A percentile compares a stretch with the other conserved stretches of the same genome.
phyloP scores from a whole-genome alignment of 164 flowering plant genomes.

The Brasenia schreberi region DNA sequence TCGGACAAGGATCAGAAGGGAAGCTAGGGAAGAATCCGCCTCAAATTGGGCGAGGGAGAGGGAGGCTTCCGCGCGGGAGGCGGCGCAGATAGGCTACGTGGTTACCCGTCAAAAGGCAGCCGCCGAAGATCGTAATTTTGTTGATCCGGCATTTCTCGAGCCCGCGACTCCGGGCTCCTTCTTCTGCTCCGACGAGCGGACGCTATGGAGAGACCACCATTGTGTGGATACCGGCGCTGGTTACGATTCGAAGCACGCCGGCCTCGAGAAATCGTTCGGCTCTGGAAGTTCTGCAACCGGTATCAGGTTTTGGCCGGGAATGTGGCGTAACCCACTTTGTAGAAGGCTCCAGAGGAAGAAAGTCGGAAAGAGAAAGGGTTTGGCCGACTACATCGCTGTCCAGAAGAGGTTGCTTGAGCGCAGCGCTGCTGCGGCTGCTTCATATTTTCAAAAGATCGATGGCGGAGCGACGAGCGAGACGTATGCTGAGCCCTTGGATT shows the following conservation, averaged over 20 bases:
- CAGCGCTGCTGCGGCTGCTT: constrained; percentile 58
- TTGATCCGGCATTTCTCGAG: neutral
- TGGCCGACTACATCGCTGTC: constrained; percentile 22
- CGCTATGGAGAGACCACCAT: constrained; percentile 71
- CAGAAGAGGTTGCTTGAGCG: constrained; percentile 67
- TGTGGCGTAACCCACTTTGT: constrained; percentile 31
- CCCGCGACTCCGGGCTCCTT: constrained; percentile 5
- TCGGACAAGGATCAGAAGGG: constrained; percentile 79
- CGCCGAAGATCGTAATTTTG: constrained; percentile 21
- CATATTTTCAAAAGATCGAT: constrained; percentile 38
- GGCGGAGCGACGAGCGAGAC: constrained; percentile 5
- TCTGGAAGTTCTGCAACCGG: constrained; percentile 22
- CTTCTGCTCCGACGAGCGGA: constrained; percentile 47
- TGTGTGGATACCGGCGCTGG: constrained; percentile 70
- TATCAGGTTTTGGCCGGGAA: constrained; percentile 38
- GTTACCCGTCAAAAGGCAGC: constrained; percentile 28
- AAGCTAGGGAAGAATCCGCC: constrained; percentile 73
- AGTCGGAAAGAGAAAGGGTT: constrained; percentile 25
- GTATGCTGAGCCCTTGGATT: neutral
- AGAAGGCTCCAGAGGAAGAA: constrained; percentile 44
- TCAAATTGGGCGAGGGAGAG: constrained; percentile 50
- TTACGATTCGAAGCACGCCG: constrained; percentile 66
- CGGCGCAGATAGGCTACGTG: constrained; percentile 69
- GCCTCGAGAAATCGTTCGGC: constrained; percentile 66
- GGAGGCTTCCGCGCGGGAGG: constrained; percentile 49